Conservation (phyloP, 257 asterid genomes). For the Coffea eugenioides region DNA sequence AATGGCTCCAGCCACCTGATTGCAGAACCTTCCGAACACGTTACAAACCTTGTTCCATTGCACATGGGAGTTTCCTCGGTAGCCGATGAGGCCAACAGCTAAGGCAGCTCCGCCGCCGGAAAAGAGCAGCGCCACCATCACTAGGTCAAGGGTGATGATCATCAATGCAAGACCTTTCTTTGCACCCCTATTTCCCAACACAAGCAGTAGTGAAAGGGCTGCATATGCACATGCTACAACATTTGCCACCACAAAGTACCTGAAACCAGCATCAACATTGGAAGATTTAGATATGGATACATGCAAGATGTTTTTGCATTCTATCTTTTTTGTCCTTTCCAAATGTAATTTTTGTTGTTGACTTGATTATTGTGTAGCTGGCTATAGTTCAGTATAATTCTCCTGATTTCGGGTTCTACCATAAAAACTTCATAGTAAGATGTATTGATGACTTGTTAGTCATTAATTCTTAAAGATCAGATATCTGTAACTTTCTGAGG, state of each 20-base stretch:
- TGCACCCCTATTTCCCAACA: conserved; percentile 26
- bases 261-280: background rate
- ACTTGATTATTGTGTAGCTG: background rate
- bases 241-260: conserved; percentile 34
- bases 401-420: background rate
- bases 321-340: no score
- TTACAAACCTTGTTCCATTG: conserved; percentile 63
- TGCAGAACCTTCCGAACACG: conserved; percentile 45
- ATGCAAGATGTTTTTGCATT: background rate
- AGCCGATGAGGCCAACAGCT: conserved; percentile 58
- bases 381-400: background rate
- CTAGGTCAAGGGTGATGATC: conserved; percentile 43
- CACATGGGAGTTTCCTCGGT: conserved; percentile 56
- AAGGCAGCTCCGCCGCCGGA: conserved; percentile 55
- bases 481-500: no score
- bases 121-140: conserved; percentile 64
- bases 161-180: conserved; percentile 26
- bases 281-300: background rate
- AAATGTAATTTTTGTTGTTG: background rate
- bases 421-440: no score
- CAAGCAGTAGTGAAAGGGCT: conserved; percentile 23
- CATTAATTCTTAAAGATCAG: no score
- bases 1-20: conserved; percentile 40
- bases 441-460: no score
- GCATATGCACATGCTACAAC: conserved; percentile 30